These are phyloP conservation scores for Clonostachys chloroleuca DNA, from an alignment of 2,329 filamentous ascomycete genomes.

Conservation along the genomic window DNA sequence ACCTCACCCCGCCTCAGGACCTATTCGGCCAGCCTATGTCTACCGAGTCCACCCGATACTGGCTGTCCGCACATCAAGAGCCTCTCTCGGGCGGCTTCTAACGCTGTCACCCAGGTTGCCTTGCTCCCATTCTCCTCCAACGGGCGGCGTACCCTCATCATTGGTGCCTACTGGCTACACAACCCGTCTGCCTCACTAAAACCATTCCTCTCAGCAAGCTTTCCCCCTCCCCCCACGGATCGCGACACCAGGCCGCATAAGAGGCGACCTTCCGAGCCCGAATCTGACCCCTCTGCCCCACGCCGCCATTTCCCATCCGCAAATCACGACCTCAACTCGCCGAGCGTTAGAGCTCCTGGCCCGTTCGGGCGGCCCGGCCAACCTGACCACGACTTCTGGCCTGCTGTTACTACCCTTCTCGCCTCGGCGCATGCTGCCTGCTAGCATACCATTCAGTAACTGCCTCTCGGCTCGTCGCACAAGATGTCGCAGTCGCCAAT, in stretches of 20 bases:
- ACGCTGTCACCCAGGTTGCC: too few relatives aligned
- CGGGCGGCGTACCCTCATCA: too few relatives aligned
- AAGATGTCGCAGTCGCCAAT: slow-evolving; percentile 83
- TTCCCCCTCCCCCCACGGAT: not conserved
- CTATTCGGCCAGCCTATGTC: too few relatives aligned
- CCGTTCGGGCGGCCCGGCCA: not conserved
- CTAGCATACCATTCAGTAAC: not conserved
- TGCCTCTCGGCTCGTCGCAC: slow-evolving; percentile 7
- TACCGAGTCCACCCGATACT: too few relatives aligned
- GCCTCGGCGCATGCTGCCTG: not conserved
- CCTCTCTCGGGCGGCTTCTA: too few relatives aligned
- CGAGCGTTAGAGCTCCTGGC: not conserved
- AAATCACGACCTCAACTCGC: slow-evolving; percentile 1
- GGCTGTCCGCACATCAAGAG: too few relatives aligned
- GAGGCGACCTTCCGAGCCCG: slow-evolving; percentile 15
- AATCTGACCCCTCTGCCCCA: slow-evolving; percentile 5
- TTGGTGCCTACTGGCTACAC: not conserved
- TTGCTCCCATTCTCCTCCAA: too few relatives aligned
- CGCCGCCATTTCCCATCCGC: slow-evolving; percentile 1
- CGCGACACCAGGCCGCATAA: slow-evolving; percentile 21
- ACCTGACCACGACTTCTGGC: too few relatives aligned
- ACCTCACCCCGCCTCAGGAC: too few relatives aligned
- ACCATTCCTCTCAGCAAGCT: not conserved
- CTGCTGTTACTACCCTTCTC: not conserved
- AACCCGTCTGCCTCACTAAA: not conserved